phyloP scores from a whole-genome alignment of 2,329 filamentous ascomycete genomes.

The Incumbomyces delicatus region DNA sequence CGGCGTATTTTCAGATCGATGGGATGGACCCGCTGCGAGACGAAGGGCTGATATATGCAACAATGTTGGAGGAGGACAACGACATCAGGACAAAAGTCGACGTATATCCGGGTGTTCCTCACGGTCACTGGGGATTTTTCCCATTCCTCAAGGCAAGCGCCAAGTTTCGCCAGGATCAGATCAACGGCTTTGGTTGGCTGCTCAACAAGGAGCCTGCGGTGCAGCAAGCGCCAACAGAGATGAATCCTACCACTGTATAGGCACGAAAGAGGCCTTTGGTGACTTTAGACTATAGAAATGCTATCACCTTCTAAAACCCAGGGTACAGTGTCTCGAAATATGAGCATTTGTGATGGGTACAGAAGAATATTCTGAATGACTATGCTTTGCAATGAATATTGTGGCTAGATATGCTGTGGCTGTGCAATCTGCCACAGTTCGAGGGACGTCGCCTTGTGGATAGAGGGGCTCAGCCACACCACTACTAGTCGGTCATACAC shows the following conservation, averaged over 20 bases:
- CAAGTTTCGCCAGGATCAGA: constrained; percentile 21
- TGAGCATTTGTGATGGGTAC: too few species aligned
- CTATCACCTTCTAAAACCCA: too few species aligned
- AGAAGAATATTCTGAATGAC: too few species aligned
- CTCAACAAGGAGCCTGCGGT: constrained; percentile 15
- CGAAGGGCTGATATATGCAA: constrained; percentile 22
- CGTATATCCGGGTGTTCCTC: constrained; percentile 26
- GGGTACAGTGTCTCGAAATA: too few species aligned
- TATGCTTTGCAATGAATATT: too few species aligned
- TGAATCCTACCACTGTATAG: constrained; percentile 1
- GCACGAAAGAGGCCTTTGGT: too few species aligned
- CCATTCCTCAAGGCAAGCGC: constrained; percentile 20
- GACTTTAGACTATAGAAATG: too few species aligned
- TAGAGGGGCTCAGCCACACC: too few species aligned
- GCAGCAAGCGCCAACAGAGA: constrained; percentile 9
- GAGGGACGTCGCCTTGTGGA: too few species aligned
- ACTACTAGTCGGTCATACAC: too few species aligned
- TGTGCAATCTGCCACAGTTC: too few species aligned
- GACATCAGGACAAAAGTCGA: constrained; percentile 23
- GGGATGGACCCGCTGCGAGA: constrained; percentile 23
- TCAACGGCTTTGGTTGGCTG: constrained; percentile 17
- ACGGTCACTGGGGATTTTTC: constrained; percentile 24
- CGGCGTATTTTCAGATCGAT: constrained; percentile 22
- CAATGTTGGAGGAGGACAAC: constrained; percentile 17
- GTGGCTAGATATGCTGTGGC: too few species aligned